These are phyloP conservation scores for Mitragyna speciosa DNA, from an alignment of 257 asterid species.

Conservation along the genomic window DNA sequence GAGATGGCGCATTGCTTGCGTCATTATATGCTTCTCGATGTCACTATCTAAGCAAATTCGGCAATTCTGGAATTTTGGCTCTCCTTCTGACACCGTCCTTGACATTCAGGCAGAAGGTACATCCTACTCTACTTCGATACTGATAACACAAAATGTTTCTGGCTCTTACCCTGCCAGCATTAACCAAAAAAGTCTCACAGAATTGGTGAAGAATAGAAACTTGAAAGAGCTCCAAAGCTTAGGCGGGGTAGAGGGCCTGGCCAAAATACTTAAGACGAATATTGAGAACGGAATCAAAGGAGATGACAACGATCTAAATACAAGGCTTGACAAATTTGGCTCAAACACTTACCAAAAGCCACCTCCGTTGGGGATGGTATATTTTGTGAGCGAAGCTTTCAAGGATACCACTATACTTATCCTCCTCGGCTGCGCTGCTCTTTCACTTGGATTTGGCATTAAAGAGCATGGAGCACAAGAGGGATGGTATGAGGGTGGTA, in stretches of 20 bases:
- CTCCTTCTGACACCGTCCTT: conserved; percentile 11
- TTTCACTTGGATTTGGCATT: conserved; percentile 27
- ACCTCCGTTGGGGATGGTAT: conserved; percentile 21
- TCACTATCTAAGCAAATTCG: conserved; percentile 4
- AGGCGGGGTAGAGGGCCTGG: conserved; percentile 23
- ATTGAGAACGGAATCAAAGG: conserved; percentile 20
- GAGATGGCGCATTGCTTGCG: conserved; percentile 24
- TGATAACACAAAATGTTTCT: neutral
- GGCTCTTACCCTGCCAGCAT: conserved; percentile 14
- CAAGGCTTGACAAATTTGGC: conserved; percentile 12
- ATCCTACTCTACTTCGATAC: neutral
- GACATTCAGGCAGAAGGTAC: conserved; percentile 8
- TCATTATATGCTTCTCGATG: conserved; percentile 18
- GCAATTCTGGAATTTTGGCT: conserved; percentile 1
- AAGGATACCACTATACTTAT: conserved; percentile 23
- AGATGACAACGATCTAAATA: neutral
- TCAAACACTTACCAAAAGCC: conserved; percentile 26
- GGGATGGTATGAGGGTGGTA: conserved; percentile 22
- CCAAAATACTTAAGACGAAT: conserved; percentile 15
- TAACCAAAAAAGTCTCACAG: conserved; percentile 11
- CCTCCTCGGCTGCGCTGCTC: conserved; percentile 28
- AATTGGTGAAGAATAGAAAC: conserved; percentile 26
- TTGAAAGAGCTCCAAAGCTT: conserved; percentile 9
- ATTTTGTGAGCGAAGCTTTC: conserved; percentile 18
- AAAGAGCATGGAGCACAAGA: conserved; percentile 9